Conservation (phyloP, 139 green algal genomes). For the Coccomyxa sp. region DNA sequence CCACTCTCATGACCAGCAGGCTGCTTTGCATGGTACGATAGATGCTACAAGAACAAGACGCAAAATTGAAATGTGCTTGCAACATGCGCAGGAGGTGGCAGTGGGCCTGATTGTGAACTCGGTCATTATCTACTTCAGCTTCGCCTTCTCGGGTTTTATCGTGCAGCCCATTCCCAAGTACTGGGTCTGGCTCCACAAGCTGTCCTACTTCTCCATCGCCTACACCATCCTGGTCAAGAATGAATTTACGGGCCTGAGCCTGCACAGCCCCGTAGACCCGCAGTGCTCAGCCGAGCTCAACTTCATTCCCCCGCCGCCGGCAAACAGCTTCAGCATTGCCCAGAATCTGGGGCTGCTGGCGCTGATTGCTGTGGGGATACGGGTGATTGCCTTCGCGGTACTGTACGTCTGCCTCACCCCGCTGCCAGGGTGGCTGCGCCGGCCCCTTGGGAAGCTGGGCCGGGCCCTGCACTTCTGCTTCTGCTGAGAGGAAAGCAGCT, state of each 20-base stretch:
- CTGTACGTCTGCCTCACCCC: not conserved
- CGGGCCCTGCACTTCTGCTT: not conserved
- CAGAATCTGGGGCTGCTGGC: not conserved
- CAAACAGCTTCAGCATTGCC: not conserved
- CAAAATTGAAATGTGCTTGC: too few species aligned
- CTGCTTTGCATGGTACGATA: too few species aligned
- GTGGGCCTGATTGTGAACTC: slow-evolving; percentile 24
- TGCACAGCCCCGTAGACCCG: slow-evolving; percentile 9
- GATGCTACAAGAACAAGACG: too few species aligned
- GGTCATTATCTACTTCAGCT: slow-evolving; percentile 4
- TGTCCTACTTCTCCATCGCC: slow-evolving; percentile 31
- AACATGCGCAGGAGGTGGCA: not conserved
- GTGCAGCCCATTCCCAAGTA: slow-evolving; percentile 27
- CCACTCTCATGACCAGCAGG: too few species aligned
- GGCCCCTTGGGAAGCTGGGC: not conserved
- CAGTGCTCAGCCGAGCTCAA: not conserved
- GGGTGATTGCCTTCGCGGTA: not conserved
- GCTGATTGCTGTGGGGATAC: not conserved
- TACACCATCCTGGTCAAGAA: slow-evolving; percentile 26
- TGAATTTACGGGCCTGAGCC: slow-evolving; percentile 30
- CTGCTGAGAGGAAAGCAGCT: not conserved
- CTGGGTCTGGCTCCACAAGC: slow-evolving; percentile 31
- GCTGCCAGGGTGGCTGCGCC: not conserved
- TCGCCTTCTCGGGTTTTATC: slow-evolving; percentile 33
- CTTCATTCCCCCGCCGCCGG: slow-evolving; percentile 3